Evolutionary conservation across 495 filamentous ascomycete species (phyloP).

Genomic region (Penicillium egyptiacum): DNA sequence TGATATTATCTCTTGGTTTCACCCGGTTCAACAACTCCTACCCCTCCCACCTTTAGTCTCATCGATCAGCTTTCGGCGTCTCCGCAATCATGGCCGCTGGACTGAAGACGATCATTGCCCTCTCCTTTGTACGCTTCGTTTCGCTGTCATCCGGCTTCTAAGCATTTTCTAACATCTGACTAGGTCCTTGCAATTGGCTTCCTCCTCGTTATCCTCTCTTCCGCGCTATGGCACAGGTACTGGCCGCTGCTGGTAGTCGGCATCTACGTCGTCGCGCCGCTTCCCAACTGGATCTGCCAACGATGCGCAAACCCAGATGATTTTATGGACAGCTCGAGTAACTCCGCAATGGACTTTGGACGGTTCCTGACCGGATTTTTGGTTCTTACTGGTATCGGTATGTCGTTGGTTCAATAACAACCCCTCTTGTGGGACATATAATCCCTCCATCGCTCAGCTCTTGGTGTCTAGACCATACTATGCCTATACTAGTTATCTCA

Average conservation of each 20-base stretch:
- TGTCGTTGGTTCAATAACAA: slow-evolving; percentile 33
- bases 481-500: neutral
- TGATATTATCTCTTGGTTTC: slow-evolving; percentile 10
- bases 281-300: slow-evolving; percentile 94
- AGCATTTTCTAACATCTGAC: slow-evolving; percentile 17
- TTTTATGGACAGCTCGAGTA: slow-evolving; percentile 84
- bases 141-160: neutral
- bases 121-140: slow-evolving; percentile 76
- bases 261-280: slow-evolving; percentile 88
- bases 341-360: slow-evolving; percentile 83
- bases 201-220: slow-evolving; percentile 97
- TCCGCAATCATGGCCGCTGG: slow-evolving; percentile 77
- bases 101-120: slow-evolving; percentile 96
- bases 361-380: slow-evolving; percentile 93
- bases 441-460: neutral
- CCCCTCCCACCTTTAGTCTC: slow-evolving; percentile 4
- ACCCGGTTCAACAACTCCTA: slow-evolving; percentile 2
- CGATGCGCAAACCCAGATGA: slow-evolving; percentile 92
- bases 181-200: slow-evolving; percentile 96
- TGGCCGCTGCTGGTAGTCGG: slow-evolving; percentile 91
- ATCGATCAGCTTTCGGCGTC: slow-evolving; percentile 20
- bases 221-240: slow-evolving; percentile 90
- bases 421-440: neutral
- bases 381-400: slow-evolving; percentile 98
- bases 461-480: neutral